These are phyloP conservation scores for Porodaedalea pini DNA, from an alignment of 1,284 basidiomycete genomes.

Conservation along the genomic window DNA sequence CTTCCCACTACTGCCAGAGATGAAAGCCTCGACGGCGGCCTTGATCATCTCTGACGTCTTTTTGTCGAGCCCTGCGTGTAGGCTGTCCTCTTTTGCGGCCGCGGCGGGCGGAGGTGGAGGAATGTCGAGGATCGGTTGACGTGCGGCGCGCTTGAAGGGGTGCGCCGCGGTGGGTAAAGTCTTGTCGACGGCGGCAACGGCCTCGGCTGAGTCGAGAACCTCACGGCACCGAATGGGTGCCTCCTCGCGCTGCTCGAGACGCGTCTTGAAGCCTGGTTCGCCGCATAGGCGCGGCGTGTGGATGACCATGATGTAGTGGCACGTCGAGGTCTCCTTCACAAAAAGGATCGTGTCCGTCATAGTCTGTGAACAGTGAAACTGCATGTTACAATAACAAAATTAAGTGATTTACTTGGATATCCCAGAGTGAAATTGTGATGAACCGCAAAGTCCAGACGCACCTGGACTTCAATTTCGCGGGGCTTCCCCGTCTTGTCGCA, in stretches of 20 bases:
- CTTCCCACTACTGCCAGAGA: neutral
- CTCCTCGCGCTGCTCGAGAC: constrained; percentile 61
- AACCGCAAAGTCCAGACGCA: constrained; percentile 32
- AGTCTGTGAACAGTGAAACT: constrained; percentile 95
- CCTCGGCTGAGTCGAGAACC: constrained; percentile 45
- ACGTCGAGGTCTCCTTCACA: constrained; percentile 87
- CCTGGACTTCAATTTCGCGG: constrained; percentile 91
- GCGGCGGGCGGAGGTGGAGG: constrained; percentile 37
- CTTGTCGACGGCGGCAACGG: constrained; percentile 29
- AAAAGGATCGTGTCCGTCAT: constrained; percentile 83
- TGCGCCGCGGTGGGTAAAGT: constrained; percentile 48
- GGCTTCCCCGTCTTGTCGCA: constrained; percentile 87
- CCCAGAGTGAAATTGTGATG: constrained; percentile 10
- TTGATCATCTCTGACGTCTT: constrained; percentile 25
- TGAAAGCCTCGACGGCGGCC: constrained; percentile 15
- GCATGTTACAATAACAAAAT: constrained; percentile 11
- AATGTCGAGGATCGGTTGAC: constrained; percentile 42
- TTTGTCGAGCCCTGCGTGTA: constrained; percentile 23
- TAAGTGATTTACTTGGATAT: constrained; percentile 7
- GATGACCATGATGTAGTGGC: constrained; percentile 88
- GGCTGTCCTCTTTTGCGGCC: constrained; percentile 24
- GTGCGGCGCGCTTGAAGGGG: constrained; percentile 48
- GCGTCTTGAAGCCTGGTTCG: constrained; percentile 85
- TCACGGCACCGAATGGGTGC: constrained; percentile 72
- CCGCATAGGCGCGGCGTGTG: constrained; percentile 90